Evolutionary conservation across 768 basidiomycete species (phyloP).

Genomic region (Lactarius evosmus): DNA sequence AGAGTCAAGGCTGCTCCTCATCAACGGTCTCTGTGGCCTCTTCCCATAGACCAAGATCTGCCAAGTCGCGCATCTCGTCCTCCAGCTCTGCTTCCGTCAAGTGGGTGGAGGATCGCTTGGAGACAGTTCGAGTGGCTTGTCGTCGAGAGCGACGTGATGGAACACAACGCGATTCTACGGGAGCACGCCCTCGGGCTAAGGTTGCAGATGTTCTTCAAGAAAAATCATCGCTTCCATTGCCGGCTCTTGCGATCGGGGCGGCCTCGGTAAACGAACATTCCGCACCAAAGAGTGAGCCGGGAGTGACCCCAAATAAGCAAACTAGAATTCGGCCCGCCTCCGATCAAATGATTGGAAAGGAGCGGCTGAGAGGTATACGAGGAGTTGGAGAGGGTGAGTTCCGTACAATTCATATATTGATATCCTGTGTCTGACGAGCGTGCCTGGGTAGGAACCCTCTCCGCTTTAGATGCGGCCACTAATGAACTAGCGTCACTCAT

Average conservation of each 20-base stretch:
- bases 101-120: constrained; percentile 51
- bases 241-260: constrained; percentile 46
- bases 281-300: constrained; percentile 27
- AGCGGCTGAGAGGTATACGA: constrained; percentile 49
- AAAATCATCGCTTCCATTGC: constrained; percentile 24
- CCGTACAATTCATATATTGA: neutral
- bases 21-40: constrained; percentile 42
- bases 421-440: constrained; percentile 5
- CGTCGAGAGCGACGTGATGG: constrained; percentile 38
- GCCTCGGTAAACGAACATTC: constrained; percentile 53
- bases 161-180: constrained; percentile 43
- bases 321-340: constrained; percentile 56
- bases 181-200: constrained; percentile 52
- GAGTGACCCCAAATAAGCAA: constrained; percentile 39
- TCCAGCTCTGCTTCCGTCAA: constrained; percentile 41
- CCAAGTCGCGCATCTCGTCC: constrained; percentile 41
- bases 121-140: constrained; percentile 46
- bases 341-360: constrained; percentile 54
- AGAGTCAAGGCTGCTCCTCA: constrained; percentile 35
- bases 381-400: constrained; percentile 51
- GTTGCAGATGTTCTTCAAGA: constrained; percentile 59
- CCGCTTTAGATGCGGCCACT: constrained; percentile 74
- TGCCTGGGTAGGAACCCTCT: constrained; percentile 50
- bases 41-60: constrained; percentile 48
- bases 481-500: constrained; percentile 76